Percentiles rank a stretch among this genome's conserved stretches.
phyloP scores from a whole-genome alignment of 2,329 filamentous ascomycete species.

The Bipolaris cookei region DNA sequence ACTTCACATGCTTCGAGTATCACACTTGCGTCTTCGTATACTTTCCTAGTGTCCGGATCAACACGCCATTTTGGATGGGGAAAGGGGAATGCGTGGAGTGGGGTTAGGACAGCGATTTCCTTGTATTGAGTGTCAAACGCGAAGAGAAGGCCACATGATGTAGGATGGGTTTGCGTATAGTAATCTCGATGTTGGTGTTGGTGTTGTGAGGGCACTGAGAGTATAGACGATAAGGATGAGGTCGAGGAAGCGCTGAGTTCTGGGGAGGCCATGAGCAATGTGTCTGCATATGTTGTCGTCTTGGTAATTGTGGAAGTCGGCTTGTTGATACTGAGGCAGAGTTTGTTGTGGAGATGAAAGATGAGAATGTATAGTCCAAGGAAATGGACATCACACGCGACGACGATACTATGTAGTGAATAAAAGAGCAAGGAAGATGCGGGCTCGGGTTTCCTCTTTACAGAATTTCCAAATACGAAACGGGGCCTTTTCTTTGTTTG shows the following conservation, averaged over 20 bases:
- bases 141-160: neutral
- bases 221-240: neutral
- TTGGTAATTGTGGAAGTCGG: neutral
- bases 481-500: neutral
- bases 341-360: too few relatives aligned
- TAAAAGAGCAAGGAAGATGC: too few relatives aligned
- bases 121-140: slow-evolving; percentile 15
- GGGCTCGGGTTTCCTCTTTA: too few relatives aligned
- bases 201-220: neutral
- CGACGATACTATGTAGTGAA: too few relatives aligned
- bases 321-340: too few relatives aligned
- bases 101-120: slow-evolving; percentile 22
- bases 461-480: neutral
- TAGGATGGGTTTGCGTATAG: neutral
- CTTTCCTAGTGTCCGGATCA: slow-evolving; percentile 2
- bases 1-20: slow-evolving; percentile 21
- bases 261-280: neutral
- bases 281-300: neutral
- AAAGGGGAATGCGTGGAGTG: slow-evolving; percentile 12
- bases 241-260: neutral
- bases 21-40: slow-evolving; percentile 14
- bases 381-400: too few relatives aligned
- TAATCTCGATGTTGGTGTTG: neutral
- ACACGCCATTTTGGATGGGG: slow-evolving; percentile 25
- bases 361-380: too few relatives aligned